phyloP scores from a whole-genome alignment of 2,329 filamentous ascomycete species.

The Ambrosiella cleistominuta region DNA sequence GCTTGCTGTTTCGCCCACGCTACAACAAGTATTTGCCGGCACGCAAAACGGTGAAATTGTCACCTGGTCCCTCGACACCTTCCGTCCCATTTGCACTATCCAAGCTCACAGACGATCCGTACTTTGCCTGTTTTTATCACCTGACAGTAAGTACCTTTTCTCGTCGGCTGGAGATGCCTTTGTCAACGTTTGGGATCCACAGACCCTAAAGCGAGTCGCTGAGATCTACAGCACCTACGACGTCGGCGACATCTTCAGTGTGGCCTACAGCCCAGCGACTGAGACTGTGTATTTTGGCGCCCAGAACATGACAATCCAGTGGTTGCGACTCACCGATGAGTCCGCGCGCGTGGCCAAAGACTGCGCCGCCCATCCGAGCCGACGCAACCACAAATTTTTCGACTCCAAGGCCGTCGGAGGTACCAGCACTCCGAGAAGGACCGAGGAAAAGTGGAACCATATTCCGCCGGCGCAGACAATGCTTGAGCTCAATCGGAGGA shows the following conservation, averaged over 20 bases:
- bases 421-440: conserved; percentile 55
- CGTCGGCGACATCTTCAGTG: conserved; percentile 86
- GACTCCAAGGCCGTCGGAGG: conserved; percentile 79
- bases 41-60: conserved; percentile 88
- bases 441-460: conserved; percentile 36
- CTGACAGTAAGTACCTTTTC: conserved; percentile 60
- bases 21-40: conserved; percentile 73
- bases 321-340: conserved; percentile 59
- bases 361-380: conserved; percentile 53
- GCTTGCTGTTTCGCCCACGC: conserved; percentile 59
- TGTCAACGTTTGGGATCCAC: conserved; percentile 82
- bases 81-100: conserved; percentile 59
- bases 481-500: conserved; percentile 64
- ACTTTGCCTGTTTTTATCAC: conserved; percentile 64
- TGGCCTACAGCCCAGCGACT: conserved; percentile 66
- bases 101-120: conserved; percentile 87
- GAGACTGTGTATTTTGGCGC: conserved; percentile 80
- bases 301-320: conserved; percentile 90
- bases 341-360: conserved; percentile 40
- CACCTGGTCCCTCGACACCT: conserved; percentile 78
- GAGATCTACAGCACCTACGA: conserved; percentile 89
- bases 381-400: conserved; percentile 75
- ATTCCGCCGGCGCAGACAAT: conserved; percentile 38
- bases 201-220: conserved; percentile 57
- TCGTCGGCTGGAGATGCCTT: conserved; percentile 88